phyloP scores from a whole-genome alignment of 176 grass and related monocot genomes.

The Pontederia paniculata region DNA sequence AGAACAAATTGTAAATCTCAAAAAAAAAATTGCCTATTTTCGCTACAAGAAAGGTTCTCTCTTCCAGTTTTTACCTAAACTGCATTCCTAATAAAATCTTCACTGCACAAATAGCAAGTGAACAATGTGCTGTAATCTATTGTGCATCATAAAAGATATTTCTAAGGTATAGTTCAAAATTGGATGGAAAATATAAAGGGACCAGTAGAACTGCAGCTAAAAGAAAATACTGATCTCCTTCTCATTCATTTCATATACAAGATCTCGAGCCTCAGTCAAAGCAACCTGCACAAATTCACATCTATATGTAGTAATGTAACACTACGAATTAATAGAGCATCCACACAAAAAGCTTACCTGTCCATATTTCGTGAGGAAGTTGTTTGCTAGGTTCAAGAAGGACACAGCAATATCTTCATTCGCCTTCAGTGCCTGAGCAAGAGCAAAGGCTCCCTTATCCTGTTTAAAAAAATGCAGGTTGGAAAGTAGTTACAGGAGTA shows the following conservation, averaged over 20 bases:
- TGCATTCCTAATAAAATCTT: no score
- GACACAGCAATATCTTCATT: conserved; percentile 80
- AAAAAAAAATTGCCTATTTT: no score
- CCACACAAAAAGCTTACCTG: conserved; percentile 38
- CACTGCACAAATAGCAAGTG: no score
- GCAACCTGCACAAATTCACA: conserved; percentile 63
- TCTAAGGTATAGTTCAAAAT: not conserved
- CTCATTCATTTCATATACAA: conserved; percentile 81
- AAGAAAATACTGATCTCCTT: conserved; percentile 91
- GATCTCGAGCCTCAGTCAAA: conserved; percentile 63
- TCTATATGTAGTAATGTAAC: conserved; percentile 1
- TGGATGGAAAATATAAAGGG: not conserved
- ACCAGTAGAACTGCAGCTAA: conserved; percentile 24
- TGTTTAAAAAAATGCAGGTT: conserved; percentile 19
- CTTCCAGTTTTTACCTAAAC: no score
- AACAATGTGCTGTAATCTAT: not conserved
- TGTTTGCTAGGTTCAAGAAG: conserved; percentile 69
- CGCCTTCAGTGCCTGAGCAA: conserved; percentile 86
- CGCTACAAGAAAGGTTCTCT: no score
- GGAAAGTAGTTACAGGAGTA: conserved; percentile 14
- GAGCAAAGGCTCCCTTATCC: conserved; percentile 85
- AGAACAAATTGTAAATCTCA: no score
- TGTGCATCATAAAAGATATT: not conserved
- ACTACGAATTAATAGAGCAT: not conserved
- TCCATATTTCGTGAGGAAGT: conserved; percentile 93